Evolutionary conservation across 2,329 filamentous ascomycete genomes (phyloP).

Genomic region (Aureobasidium leucospermi): DNA sequence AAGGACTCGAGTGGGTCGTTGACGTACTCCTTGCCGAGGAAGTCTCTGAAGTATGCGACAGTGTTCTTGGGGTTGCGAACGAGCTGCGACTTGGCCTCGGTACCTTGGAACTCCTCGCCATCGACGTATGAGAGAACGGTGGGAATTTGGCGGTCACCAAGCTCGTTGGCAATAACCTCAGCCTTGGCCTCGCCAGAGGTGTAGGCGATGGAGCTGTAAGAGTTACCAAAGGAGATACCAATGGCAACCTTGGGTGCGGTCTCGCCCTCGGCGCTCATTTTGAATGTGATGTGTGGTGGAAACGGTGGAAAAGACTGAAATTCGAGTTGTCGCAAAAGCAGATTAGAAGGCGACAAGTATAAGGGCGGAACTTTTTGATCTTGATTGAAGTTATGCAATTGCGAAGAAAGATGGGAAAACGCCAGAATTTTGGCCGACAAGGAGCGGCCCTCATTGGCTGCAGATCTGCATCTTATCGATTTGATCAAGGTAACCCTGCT

Average conservation of each 20-base stretch:
- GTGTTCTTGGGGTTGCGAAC: constrained; percentile 91
- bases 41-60: constrained; percentile 92
- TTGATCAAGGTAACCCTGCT: too few relatives aligned
- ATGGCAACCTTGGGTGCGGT: constrained; percentile 61
- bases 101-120: constrained; percentile 93
- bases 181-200: constrained; percentile 83
- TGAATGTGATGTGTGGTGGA: constrained; percentile 16
- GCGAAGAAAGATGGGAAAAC: too few relatives aligned
- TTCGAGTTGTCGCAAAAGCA: not conserved
- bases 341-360: not conserved
- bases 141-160: constrained; percentile 96
- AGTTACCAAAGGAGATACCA: constrained; percentile 96
- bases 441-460: too few relatives aligned
- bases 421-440: too few relatives aligned
- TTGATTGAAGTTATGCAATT: too few relatives aligned
- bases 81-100: constrained; percentile 89
- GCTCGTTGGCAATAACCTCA: constrained; percentile 97
- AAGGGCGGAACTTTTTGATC: not conserved
- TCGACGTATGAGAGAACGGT: constrained; percentile 89
- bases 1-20: not conserved
- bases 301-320: not conserved
- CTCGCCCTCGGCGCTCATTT: constrained; percentile 46
- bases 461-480: too few relatives aligned
- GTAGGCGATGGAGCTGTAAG: constrained; percentile 93
- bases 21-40: constrained; percentile 81